Evolutionary conservation across 176 grass and related monocot species (phyloP).

Genomic region (Hordeum vulgare): DNA sequence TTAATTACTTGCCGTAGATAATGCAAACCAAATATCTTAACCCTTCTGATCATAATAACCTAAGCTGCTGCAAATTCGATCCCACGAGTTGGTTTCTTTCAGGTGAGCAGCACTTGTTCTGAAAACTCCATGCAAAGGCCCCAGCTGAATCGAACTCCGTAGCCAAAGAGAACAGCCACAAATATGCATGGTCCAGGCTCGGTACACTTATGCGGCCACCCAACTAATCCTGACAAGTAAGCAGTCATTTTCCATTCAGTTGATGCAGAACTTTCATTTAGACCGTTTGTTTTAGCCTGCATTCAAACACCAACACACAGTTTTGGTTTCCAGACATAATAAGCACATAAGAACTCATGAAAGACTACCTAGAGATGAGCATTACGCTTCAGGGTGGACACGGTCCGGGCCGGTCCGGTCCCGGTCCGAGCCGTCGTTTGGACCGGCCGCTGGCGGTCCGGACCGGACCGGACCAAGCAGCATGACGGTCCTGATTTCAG

Average conservation of each 20-base stretch:
- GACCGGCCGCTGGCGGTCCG: no score
- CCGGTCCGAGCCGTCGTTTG: no score
- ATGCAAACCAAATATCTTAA: no score
- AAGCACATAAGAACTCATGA: not conserved
- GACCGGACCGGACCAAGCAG: no score
- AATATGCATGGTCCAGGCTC: constrained; percentile 21
- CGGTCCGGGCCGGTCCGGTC: no score
- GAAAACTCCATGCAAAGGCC: not conserved
- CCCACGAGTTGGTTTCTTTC: not conserved
- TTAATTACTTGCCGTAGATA: not conserved
- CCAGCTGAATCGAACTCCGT: not conserved
- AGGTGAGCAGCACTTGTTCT: constrained; percentile 10
- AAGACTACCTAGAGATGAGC: not conserved
- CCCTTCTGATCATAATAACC: not conserved
- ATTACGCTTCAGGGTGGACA: no score
- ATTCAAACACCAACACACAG: not conserved
- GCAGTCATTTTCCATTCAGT: constrained; percentile 29
- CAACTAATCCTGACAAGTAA: constrained; percentile 34
- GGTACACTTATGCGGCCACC: not conserved
- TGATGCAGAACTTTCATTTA: constrained; percentile 10
- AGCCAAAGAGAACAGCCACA: not conserved
- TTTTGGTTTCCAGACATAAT: not conserved
- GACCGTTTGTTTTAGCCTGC: not conserved
- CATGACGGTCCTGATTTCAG: no score
- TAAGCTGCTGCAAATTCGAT: not conserved